Conservation (phyloP, 1,139 yeast genomes). For the Suhomyces coccinellae region DNA sequence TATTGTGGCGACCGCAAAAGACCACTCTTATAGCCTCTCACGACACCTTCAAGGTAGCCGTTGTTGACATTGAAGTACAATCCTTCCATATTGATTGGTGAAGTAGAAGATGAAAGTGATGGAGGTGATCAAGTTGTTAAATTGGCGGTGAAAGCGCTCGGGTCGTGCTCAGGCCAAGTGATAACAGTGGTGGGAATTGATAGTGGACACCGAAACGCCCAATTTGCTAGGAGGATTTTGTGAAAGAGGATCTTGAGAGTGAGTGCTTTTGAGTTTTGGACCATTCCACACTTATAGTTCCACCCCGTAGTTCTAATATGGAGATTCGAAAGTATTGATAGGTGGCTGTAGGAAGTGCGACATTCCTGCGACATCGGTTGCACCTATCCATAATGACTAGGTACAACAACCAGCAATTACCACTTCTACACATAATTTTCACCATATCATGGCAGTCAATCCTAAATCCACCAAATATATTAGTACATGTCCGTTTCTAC, state of each 20-base stretch:
- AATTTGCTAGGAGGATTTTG: neutral
- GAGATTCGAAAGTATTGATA: neutral
- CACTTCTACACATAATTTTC: too few species aligned
- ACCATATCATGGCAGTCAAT: too few species aligned
- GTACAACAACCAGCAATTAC: too few species aligned
- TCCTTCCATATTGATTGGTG: constrained; percentile 64
- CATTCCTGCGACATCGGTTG: neutral
- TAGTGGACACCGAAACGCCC: neutral
- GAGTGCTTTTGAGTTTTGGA: neutral
- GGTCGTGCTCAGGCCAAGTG: constrained; percentile 7
- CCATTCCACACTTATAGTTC: too few species aligned
- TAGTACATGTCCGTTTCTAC: too few species aligned
- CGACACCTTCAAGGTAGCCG: constrained; percentile 92
- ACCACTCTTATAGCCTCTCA: constrained; percentile 91
- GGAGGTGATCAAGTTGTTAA: constrained; percentile 7
- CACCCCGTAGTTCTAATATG: too few species aligned
- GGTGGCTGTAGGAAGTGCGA: neutral
- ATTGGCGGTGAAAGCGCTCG: constrained; percentile 2
- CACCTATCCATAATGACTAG: too few species aligned
- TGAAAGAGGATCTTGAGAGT: too few species aligned
- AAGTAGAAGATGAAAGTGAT: neutral
- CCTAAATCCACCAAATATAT: too few species aligned
- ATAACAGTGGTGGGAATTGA: neutral
- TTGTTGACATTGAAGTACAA: constrained; percentile 80
- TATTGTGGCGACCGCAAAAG: constrained; percentile 77